Evolutionary conservation across 140 eudicot species (phyloP).

Genomic region (Stevia rebaudiana): DNA sequence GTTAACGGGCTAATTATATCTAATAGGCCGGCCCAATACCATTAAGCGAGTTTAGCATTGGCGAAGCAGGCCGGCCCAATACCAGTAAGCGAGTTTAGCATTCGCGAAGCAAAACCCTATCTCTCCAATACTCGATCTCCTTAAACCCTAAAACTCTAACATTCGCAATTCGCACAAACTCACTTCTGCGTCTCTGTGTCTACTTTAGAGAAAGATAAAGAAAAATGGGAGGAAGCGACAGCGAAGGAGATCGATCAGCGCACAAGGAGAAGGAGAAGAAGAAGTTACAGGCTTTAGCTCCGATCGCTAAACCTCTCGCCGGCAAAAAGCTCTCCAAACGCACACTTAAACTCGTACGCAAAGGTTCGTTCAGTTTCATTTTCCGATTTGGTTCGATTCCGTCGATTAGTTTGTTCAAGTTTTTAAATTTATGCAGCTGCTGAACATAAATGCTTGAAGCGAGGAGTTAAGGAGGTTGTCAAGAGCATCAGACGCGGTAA

Average conservation of each 20-base stretch:
- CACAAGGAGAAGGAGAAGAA: conserved; percentile 61
- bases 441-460: conserved; percentile 83
- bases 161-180: no score
- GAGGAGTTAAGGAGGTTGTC: conserved; percentile 99
- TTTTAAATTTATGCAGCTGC: conserved; percentile 50
- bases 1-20: neutral
- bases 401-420: neutral
- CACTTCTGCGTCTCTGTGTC: neutral
- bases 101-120: conserved; percentile 2
- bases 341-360: conserved; percentile 83
- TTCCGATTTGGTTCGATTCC: neutral
- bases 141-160: no score
- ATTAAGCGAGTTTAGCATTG: no score
- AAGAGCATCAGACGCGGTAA: conserved; percentile 87
- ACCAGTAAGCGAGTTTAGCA: no score
- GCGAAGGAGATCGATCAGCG: conserved; percentile 67
- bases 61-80: conserved; percentile 10
- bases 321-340: conserved; percentile 85
- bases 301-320: conserved; percentile 95
- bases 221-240: conserved; percentile 54
- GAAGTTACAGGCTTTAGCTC: conserved; percentile 59
- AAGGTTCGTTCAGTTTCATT: conserved; percentile 36
- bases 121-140: no score
- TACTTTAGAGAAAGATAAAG: neutral
- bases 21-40: conserved; percentile 6